Evolutionary conservation across 768 basidiomycete genomes (phyloP), one percentile per base, ranked within the genome.

Genomic region (Psilocybe tampanensis): DNA sequence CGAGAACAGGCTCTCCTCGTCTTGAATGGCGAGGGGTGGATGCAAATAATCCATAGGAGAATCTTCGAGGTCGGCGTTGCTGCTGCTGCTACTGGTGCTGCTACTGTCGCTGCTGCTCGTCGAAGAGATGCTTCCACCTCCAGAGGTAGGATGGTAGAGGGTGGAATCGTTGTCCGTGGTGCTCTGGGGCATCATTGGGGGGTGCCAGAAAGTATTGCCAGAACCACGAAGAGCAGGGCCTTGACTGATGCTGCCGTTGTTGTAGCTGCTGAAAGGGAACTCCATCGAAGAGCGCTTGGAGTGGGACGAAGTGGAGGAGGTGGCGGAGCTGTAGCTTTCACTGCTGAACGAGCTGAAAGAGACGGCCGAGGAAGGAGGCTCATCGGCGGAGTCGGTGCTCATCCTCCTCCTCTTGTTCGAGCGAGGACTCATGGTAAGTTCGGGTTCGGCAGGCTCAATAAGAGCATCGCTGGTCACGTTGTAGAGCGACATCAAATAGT

Each of bases 31-130:
- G 78, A 84, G 75, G 8, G 84, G 83, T 26, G 82, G 82, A 54
- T 90, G 88, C 6, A 90, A 74, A 60, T 83, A 91, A 62, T 90
- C 88, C 86, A 89, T 88, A 17, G 84, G 81, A 18, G 82, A 80
- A 54, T 90, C 87, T 32, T 85, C 85, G 7, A 58, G 59, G 32
- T 51, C 52, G 19, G 24, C 48, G 17, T 44, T 53, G 9, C 59
- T 56, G 41, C 52, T 48, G n/a, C 17, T 45, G 32, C 49, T 54
- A 22, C 44, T 52, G 18, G 32, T 57, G 41, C 45, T 48, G 47
- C 32, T 39, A 56, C 47, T 44, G 17, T 23, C 58, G 54, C 54
- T 62, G 21, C 47, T 43, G 26, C 32, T 61, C 49, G 48, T 62
- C 50, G 44, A 39, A 18, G 58, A 49, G 23, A 33, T 44, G 53